Base-by-base conservation (phyloP, 1,284 basidiomycete species). In the Puccinia novopanici region DNA sequence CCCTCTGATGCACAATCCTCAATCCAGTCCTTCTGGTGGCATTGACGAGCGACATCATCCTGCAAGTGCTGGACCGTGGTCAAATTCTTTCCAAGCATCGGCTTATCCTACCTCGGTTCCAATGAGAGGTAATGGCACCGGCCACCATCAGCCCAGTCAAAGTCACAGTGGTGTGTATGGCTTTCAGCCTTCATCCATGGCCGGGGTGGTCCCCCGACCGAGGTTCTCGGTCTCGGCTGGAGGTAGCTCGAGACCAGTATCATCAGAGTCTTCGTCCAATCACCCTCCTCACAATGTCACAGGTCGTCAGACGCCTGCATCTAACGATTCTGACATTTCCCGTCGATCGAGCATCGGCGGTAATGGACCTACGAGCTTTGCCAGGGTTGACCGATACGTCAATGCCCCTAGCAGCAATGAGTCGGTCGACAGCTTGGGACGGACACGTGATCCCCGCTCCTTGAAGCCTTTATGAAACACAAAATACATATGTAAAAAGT, bases 161-260 rank as follows among this genome's bases (percentile, higher is more conserved):
- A 79, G 76, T 45, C 75, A 78, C 54, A 78, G 75, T 57, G 76
- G 76, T 9, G 42, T 67, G 3, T 79, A 70, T 50, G 76, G 76
- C 15, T 71, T 79, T 45, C 76, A 79, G 42, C 50, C 65, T 5
- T 52, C 48, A 54, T 71, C 76, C 2, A 48, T 42, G 27, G 63
- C 24, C 9, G 40, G 34, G 3, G 52, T 55, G 30, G 52, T 34
- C 30, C 34, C 65, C 13, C 27, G 54, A 24, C 50, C 65, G 1
- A 45, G 57, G 37, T 74, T 74, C 55, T 74, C 55, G 1, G 55
- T 61, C n/a, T 74, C 72, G 2, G 52, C 72, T 12, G 57, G 55
- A 37, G 57, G 42, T 12, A 45, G n/a, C n/a, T 74, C 52, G 3
- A 40, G 72, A 50, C 72, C 72, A 1, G 55, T 74, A 27, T 74